These are phyloP conservation scores for Mycena galopus DNA, from an alignment of 768 basidiomycete species.

Conservation along the genomic window DNA sequence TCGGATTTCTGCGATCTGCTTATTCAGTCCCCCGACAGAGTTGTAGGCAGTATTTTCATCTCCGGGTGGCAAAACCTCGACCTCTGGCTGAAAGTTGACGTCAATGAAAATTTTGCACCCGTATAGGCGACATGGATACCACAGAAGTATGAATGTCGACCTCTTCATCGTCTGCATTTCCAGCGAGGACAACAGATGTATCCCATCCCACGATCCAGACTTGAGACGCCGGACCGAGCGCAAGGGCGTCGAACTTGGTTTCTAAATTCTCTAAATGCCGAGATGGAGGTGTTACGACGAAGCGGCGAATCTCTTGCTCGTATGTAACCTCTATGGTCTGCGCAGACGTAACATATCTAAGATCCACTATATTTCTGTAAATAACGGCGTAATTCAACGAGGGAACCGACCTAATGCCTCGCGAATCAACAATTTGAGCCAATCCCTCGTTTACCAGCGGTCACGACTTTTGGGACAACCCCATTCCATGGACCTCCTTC, in stretches of 20 bases:
- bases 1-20: slow-evolving; percentile 88
- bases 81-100: slow-evolving; percentile 50
- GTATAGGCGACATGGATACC: slow-evolving; percentile 16
- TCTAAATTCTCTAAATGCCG: slow-evolving; percentile 51
- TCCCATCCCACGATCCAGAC: slow-evolving; percentile 82
- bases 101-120: slow-evolving; percentile 29
- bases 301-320: slow-evolving; percentile 71
- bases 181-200: slow-evolving; percentile 62
- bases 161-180: slow-evolving; percentile 47
- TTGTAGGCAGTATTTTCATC: slow-evolving; percentile 73
- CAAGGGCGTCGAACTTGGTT: slow-evolving; percentile 58
- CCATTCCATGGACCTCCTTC: slow-evolving; percentile 56
- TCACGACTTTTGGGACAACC: slow-evolving; percentile 16
- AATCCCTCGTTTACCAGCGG: slow-evolving; percentile 63
- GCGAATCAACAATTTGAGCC: slow-evolving; percentile 75
- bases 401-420: slow-evolving; percentile 73
- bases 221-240: slow-evolving; percentile 53
- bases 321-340: slow-evolving; percentile 76
- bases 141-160: slow-evolving; percentile 38
- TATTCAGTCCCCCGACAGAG: slow-evolving; percentile 88
- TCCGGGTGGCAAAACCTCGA: slow-evolving; percentile 61
- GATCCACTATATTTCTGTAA: slow-evolving; percentile 65
- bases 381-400: slow-evolving; percentile 20
- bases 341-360: slow-evolving; percentile 73
- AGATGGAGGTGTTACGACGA: slow-evolving; percentile 56